A percentile compares a stretch with the other conserved stretches of the same genome.
phyloP scores from a whole-genome alignment of 78 protist species.

The Salpingoeca rosetta region DNA sequence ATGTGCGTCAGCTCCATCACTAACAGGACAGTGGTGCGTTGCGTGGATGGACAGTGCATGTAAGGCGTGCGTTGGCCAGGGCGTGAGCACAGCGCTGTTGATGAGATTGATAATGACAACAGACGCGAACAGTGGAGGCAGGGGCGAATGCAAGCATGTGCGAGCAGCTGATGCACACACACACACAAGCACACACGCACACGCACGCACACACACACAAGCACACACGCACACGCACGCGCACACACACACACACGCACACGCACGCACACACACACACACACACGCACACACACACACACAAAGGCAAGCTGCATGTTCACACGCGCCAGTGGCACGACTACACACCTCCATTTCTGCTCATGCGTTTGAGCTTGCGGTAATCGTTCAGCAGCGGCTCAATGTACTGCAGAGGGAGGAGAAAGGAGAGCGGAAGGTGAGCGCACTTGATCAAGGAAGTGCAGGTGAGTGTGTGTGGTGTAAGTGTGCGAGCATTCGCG shows the following conservation, averaged over 20 bases:
- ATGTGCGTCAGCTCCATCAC: constrained; percentile 31
- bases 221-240: no score
- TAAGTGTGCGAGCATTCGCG: no score
- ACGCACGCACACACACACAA: no score
- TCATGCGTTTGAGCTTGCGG: constrained; percentile 49
- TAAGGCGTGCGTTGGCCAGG: not conserved
- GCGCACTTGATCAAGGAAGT: not conserved
- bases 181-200: no score
- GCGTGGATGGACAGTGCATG: not conserved
- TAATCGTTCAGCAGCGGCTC: constrained; percentile 85
- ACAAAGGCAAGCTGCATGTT: not conserved
- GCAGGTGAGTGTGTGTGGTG: no score
- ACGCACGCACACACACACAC: no score
- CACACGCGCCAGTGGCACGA: no score
- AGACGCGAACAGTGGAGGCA: not conserved
- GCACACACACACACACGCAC: not conserved
- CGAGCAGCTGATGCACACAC: no score
- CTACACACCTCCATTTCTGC: no score
- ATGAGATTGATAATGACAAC: not conserved
- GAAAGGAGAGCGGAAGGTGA: not conserved
- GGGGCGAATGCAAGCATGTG: not conserved
- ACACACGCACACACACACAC: no score
- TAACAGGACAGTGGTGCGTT: not conserved
- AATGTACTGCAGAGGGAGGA: constrained; percentile 17
- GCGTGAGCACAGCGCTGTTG: not conserved